These are phyloP conservation scores for Brassica incana DNA, from an alignment of 345 rosid genomes.

Conservation along the genomic window DNA sequence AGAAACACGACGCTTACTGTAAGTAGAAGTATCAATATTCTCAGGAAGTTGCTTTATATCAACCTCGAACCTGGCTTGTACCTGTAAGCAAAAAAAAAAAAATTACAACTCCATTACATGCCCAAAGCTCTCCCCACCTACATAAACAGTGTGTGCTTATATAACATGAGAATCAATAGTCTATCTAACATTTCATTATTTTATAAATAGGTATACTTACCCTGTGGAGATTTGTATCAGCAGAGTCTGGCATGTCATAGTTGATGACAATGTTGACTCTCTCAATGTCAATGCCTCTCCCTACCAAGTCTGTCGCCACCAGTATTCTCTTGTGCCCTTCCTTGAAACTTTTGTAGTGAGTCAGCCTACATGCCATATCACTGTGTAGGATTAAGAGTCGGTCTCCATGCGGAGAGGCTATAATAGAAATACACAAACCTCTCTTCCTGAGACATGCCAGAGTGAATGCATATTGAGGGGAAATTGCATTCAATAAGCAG, in stretches of 20 bases:
- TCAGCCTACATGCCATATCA: constrained; percentile 54
- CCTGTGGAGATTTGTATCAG: constrained; percentile 95
- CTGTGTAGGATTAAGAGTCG: neutral
- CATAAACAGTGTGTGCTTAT: neutral
- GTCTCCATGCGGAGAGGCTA: neutral
- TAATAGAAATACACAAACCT: constrained; percentile 49
- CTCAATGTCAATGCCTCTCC: constrained; percentile 96
- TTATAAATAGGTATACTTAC: constrained; percentile 34
- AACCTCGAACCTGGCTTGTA: constrained; percentile 92
- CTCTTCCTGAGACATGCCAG: constrained; percentile 99
- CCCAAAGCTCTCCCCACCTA: constrained; percentile 79
- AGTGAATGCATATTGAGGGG: constrained; percentile 97
- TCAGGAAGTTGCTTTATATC: constrained; percentile 96
- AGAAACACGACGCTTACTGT: constrained; percentile 52
- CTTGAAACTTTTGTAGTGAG: constrained; percentile 94
- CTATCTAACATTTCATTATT: no score
- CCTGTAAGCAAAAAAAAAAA: constrained; percentile 42
- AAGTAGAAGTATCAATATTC: constrained; percentile 89
- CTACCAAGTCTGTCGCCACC: constrained; percentile 95
- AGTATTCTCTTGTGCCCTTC: constrained; percentile 98
- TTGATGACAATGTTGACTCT: constrained; percentile 97
- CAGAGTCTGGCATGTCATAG: constrained; percentile 99
- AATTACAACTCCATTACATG: neutral
- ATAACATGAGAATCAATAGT: neutral
- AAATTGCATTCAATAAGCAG: constrained; percentile 92